Evolutionary conservation across 1,284 basidiomycete species (phyloP).

Genomic region (Fistulina hepatica): DNA sequence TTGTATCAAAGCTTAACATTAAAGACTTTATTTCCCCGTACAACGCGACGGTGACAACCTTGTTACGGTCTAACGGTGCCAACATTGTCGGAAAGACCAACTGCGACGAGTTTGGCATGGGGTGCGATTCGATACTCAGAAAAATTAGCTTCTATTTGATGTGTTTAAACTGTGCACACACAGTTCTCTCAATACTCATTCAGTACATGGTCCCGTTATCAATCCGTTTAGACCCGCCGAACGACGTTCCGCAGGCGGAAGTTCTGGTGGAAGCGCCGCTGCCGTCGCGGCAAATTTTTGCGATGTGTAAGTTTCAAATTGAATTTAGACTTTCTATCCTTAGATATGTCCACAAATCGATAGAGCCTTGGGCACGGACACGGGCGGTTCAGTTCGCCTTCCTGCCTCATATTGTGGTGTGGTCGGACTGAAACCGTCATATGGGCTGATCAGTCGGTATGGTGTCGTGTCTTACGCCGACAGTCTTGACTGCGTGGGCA

Average conservation of each 20-base stretch:
- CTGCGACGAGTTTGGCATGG: slow-evolving; percentile 99
- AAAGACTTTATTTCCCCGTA: slow-evolving; percentile 72
- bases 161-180: slow-evolving; percentile 3
- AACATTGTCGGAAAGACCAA: slow-evolving; percentile 82
- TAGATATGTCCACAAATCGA: slow-evolving; percentile 9
- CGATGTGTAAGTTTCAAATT: slow-evolving; percentile 48
- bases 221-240: slow-evolving; percentile 55
- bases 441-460: slow-evolving; percentile 83
- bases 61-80: slow-evolving; percentile 59
- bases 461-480: slow-evolving; percentile 92
- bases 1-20: background rate
- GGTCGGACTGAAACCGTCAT: slow-evolving; percentile 89
- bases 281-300: slow-evolving; percentile 73
- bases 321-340: background rate
- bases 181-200: slow-evolving; percentile 67
- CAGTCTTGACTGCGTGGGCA: slow-evolving; percentile 88
- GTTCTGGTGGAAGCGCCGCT: slow-evolving; percentile 77
- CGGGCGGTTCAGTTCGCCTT: slow-evolving; percentile 87
- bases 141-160: no score
- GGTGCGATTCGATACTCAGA: no score
- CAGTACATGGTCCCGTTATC: slow-evolving; percentile 62
- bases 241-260: slow-evolving; percentile 66
- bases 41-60: slow-evolving; percentile 75
- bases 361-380: slow-evolving; percentile 89
- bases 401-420: slow-evolving; percentile 93